Evolutionary conservation across 2,329 filamentous ascomycete species (phyloP), one percentile per base, ranked within the genome.

Genomic region (Aspergillus hortae): DNA sequence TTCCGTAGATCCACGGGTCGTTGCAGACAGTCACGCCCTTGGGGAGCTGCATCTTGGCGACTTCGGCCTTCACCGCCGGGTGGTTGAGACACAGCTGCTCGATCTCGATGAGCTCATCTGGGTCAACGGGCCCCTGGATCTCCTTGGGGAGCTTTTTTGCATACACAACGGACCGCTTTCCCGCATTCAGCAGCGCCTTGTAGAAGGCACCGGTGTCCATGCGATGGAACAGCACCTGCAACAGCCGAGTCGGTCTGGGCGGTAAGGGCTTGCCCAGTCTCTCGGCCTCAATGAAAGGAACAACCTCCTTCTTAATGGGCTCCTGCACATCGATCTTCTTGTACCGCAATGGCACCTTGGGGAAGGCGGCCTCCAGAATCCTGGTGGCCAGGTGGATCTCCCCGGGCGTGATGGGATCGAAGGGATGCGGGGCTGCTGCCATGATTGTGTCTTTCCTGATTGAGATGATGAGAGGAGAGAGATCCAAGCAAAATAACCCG

Each of bases 1-100:
- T 71, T 66, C 80, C 82, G 56, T 90, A 91, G 35, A 89, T 89
- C 88, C 87, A 91, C 0, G 82, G 82, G 56, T 85, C 83, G 46
- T 77, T 75, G 55, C 83, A 79, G 17, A 86, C 74, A 1, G 76
- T 76, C 6, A 81, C 75, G 17, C 80, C 82, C 2, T 33, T 9
- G 0, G 83, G 82, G 0, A 86, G 73, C 52, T 84, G 67, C 54
- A 86, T 58, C 59, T 85, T 85, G 32, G 77, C 79, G 50, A 85
- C 76, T 55, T 82, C 82, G 2, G 78, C 80, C 60, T 82, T 73
- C 7, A 86, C 82, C 3, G 72, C 74, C 25, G 77, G 75, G 56
- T 85, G 80, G 41, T 74, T 74, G 11, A 85, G 68, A n/a, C 77
- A 81, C 32, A 78, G 66, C 56, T 78, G 75, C 63, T 85, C 83